These are phyloP conservation scores for Leucosporidium yakuticum DNA, from an alignment of 768 basidiomycete genomes.

Conservation along the genomic window DNA sequence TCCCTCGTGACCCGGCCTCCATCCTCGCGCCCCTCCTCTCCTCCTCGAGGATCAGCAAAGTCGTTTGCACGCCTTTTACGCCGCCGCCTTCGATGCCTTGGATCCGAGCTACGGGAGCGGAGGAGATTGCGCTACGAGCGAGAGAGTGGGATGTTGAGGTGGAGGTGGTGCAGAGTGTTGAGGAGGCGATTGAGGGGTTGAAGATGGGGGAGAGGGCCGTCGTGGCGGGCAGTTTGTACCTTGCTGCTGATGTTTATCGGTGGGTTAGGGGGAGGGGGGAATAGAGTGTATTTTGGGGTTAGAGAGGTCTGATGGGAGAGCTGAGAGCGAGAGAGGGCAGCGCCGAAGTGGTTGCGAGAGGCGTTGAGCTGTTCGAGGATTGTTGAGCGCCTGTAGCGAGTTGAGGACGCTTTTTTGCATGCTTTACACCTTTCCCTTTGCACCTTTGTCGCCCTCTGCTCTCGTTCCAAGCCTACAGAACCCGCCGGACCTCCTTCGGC, in stretches of 20 bases:
- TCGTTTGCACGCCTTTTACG: conserved; percentile 61
- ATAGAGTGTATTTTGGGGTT: no score
- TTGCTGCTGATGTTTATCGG: conserved; percentile 66
- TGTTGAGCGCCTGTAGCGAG: no score
- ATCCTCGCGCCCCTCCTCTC: conserved; percentile 38
- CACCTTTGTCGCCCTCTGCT: no score
- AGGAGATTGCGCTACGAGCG: conserved; percentile 47
- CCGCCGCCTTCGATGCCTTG: conserved; percentile 87
- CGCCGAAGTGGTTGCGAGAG: no score
- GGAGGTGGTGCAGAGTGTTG: conserved; percentile 48
- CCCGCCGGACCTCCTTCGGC: no score
- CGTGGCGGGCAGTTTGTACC: conserved; percentile 84
- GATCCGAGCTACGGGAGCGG: conserved; percentile 61
- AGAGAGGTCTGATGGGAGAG: no score
- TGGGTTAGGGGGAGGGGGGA: not conserved
- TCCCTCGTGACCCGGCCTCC: conserved; percentile 51
- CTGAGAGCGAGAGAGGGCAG: no score
- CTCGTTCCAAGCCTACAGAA: no score
- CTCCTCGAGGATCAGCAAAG: conserved; percentile 38
- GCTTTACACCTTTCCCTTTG: no score
- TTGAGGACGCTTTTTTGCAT: no score
- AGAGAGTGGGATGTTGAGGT: conserved; percentile 36
- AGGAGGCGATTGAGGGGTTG: conserved; percentile 43
- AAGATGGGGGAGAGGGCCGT: conserved; percentile 48
- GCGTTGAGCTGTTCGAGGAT: no score